Base-by-base conservation (phyloP, 768 basidiomycete species). In the Boletus edulis region DNA sequence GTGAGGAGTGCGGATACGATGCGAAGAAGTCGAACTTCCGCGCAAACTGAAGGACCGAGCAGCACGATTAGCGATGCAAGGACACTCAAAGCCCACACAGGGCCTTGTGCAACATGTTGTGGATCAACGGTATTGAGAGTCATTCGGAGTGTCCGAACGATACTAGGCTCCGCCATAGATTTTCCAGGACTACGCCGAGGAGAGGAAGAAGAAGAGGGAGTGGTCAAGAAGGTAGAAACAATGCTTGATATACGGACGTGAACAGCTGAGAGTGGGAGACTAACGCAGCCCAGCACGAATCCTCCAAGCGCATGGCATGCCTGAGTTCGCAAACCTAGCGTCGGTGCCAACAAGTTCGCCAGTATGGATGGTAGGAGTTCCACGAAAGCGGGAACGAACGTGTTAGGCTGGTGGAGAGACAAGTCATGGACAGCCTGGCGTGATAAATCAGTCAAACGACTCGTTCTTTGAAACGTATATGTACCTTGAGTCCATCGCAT, bases 291-390 rank as follows among this genome's bases (percentile, higher is more conserved):
- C 10, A 81, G 64, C 4, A 81, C 85, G 32, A 89, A 77, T 3
- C 89, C 88, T 18, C 87, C 82, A 0, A 91, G 77, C 0, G 90
- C 89, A 61, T 89, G 82, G 44, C 85, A 87, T 8, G 90, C 90
- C 66, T 88, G 86, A 1, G 79, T 72, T 14, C 90, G 85, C 42
- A 91, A 73, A n/a, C 73, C 67, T 7, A 87, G 71, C 1, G 84
- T 87, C 1, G 82, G 78, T 4, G 84, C 86, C 9, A 89, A 78
- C 15, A 92, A 73, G 55, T 81, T 82, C 22, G 75, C 66, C 18
- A 92, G 73, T 39, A 92, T 73, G 6, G 84, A 83, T 3, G 83
- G 81, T 11, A 92, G 73, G 12, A 87, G 70, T 20, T 74, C 72
- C 9, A 72, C 72, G 60, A 92, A 90, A 8, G 83, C 78, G 0